These are phyloP conservation scores for Rauvolfia tetraphylla DNA, from an alignment of 257 asterid species.

Conservation along the genomic window DNA sequence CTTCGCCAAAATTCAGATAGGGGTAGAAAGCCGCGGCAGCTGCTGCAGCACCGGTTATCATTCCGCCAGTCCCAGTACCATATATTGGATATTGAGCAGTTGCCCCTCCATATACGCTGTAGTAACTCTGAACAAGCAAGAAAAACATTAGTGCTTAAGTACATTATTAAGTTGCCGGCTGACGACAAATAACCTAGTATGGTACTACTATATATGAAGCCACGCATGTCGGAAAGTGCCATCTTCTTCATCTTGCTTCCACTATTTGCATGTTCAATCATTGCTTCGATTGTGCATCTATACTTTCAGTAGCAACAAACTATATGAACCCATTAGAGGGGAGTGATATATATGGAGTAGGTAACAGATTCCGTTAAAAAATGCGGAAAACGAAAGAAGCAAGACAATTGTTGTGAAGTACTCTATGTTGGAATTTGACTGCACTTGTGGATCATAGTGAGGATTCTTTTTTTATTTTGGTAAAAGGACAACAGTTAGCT, in stretches of 20 bases:
- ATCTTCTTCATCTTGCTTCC: not conserved
- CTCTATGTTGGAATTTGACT: not conserved
- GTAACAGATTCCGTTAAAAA: not conserved
- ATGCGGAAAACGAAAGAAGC: not conserved
- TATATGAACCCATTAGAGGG: not conserved
- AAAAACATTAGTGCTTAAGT: not conserved
- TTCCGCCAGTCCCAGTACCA: conserved; percentile 58
- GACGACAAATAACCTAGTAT: not conserved
- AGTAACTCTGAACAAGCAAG: conserved; percentile 52
- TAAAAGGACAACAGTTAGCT: not conserved
- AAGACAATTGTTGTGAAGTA: too few species aligned
- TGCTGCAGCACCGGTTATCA: conserved; percentile 48
- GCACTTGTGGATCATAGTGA: not conserved
- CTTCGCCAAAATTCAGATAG: conserved; percentile 66
- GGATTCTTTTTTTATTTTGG: not conserved
- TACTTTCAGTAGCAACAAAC: not conserved
- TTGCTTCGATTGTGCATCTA: not conserved
- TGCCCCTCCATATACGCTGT: conserved; percentile 72
- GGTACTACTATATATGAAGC: too few species aligned
- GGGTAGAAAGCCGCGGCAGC: conserved; percentile 67
- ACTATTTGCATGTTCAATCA: not conserved
- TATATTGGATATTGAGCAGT: conserved; percentile 60
- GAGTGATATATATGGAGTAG: too few species aligned
- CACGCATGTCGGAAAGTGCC: not conserved
- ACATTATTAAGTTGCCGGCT: not conserved